Conservation (phyloP, 805 yeast genomes). For the Kazachstania martiniae region DNA sequence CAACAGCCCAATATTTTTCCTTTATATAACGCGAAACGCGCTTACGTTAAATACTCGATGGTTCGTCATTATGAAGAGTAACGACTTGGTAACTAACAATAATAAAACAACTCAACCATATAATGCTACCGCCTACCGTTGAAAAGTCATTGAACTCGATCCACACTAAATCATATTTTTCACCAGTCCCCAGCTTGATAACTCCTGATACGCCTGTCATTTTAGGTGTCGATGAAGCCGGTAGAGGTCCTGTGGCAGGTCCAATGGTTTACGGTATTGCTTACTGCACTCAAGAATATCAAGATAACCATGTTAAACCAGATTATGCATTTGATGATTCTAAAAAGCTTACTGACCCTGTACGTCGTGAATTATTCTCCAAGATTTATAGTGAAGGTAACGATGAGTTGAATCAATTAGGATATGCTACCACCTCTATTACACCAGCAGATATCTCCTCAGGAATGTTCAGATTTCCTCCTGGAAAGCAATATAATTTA, state of each 20-base stretch:
- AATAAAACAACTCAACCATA: too few relatives aligned
- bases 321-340: conserved; percentile 87
- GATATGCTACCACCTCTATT: conserved; percentile 81
- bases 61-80: neutral
- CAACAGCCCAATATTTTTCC: too few relatives aligned
- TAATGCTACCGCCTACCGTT: conserved; percentile 24
- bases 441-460: conserved; percentile 79
- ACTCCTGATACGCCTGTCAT: conserved; percentile 31
- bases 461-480: conserved; percentile 70
- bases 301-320: conserved; percentile 35
- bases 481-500: conserved; percentile 45
- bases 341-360: conserved; percentile 66
- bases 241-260: conserved; percentile 95
- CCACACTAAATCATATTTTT: conserved; percentile 37
- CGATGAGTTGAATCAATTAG: conserved; percentile 49
- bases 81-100: too few relatives aligned
- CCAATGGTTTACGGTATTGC: conserved; percentile 95
- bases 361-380: conserved; percentile 51
- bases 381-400: conserved; percentile 41
- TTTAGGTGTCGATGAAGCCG: conserved; percentile 96
- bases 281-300: conserved; percentile 52
- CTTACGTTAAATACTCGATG: neutral
- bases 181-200: conserved; percentile 35
- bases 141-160: conserved; percentile 10
- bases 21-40: neutral